Conservation (phyloP, 164 flowering plant genomes). For the Berberis thunbergii region DNA sequence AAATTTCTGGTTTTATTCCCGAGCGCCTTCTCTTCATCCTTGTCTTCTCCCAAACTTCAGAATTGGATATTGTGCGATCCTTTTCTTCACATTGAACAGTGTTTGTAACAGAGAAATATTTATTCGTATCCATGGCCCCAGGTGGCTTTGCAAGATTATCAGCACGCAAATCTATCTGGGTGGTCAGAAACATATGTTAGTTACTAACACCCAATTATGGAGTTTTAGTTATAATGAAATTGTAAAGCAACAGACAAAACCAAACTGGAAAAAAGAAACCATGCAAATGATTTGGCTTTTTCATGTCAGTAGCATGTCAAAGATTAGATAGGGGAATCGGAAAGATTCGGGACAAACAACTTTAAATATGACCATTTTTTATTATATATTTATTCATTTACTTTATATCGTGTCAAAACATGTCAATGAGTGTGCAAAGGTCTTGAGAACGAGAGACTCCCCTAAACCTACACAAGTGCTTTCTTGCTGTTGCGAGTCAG, state of each 20-base stretch:
- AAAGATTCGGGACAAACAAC: neutral
- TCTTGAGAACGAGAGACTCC: too few relatives aligned
- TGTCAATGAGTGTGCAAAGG: too few relatives aligned
- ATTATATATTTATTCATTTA: too few relatives aligned
- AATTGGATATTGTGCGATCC: constrained; percentile 2
- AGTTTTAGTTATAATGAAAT: neutral
- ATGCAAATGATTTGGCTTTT: neutral
- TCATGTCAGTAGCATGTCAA: too few relatives aligned
- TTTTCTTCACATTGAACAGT: constrained; percentile 19
- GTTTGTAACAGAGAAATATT: constrained; percentile 41
- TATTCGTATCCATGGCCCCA: constrained; percentile 50
- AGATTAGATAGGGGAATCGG: neutral
- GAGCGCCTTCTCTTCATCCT: constrained; percentile 86
- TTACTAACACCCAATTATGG: neutral
- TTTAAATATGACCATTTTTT: neutral
- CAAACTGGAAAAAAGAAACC: neutral
- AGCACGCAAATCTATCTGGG: constrained; percentile 51
- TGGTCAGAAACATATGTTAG: constrained; percentile 6
- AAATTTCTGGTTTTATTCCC: constrained; percentile 54
- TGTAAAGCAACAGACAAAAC: neutral
- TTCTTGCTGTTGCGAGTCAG: too few relatives aligned
- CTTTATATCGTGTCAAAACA: too few relatives aligned
- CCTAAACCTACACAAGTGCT: too few relatives aligned
- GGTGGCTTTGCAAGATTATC: constrained; percentile 42
- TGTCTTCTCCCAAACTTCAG: constrained; percentile 84